Evolutionary conservation across 2,329 filamentous ascomycete genomes (phyloP), one percentile per base, ranked within the genome.

Genomic region (Penicillium sp.): DNA sequence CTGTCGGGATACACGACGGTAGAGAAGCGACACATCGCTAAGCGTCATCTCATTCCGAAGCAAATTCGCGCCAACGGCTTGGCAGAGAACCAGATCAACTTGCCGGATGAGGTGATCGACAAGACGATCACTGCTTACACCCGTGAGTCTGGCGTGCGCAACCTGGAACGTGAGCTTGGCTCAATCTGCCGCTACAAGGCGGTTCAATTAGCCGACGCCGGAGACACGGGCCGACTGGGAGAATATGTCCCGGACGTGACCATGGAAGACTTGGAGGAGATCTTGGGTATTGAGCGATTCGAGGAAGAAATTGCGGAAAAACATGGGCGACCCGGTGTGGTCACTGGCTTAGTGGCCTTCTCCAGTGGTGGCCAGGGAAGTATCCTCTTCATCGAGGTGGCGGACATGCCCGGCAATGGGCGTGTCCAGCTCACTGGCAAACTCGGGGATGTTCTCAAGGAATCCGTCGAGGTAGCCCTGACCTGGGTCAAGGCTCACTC

Each of bases 401-500:
- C 91, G 9, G 90, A 95, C 65, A 97, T 97, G 90, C 93, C 93
- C 0, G 93, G 93, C 38, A 85, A 82, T 48, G 93, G 93, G 32
- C 84, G 86, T 45, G 89, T 98, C 33, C 93, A 97, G 71, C 82
- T 98, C 26, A 98, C 93, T 1, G 93, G 93, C 52, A 97, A 95
- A 68, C 82, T 98, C 5, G 93, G 93, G 54, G 90, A 96, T 59
- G 93, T 98, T 28, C 82, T 98, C 50, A 97, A 97, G 71, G 93
- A 98, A 71, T 91, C 85, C 54, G 93, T 97, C 37, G 91, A 97
- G 69, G 93, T 98, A 18, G 93, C 93, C 9, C 78, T 97, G 32
- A 91, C 86, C 12, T 98, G 93, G 93, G 93, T 98, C 44, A 96
- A 96, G 70, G 88, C 89, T 4, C 91, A 98, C 67, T 90, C 91